Percentiles rank a stretch among this genome's conserved stretches.
phyloP scores from a whole-genome alignment of 2,329 filamentous ascomycete species.

The Cordyceps tenuipes region DNA sequence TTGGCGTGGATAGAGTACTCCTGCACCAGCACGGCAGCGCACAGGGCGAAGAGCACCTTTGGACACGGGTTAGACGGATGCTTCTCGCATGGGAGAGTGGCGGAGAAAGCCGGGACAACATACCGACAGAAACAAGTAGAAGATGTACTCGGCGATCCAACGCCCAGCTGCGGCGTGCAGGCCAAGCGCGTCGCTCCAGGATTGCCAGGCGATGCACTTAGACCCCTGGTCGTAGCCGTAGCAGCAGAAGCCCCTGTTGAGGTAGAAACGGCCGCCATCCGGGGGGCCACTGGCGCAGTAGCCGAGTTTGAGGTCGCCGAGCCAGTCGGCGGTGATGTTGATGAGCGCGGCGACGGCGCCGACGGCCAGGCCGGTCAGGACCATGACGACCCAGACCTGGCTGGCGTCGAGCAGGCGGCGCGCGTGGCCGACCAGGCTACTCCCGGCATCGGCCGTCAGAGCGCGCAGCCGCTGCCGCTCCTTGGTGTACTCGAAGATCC shows the following conservation, averaged over 20 bases:
- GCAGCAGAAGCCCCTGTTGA: conserved; percentile 89
- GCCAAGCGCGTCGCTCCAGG: conserved; percentile 71
- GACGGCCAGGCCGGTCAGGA: conserved; percentile 76
- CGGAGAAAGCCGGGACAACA: conserved; percentile 27
- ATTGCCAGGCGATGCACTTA: conserved; percentile 78
- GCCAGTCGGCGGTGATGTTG: conserved; percentile 85
- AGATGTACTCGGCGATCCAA: conserved; percentile 79
- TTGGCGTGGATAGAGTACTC: conserved; percentile 82
- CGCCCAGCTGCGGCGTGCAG: conserved; percentile 57
- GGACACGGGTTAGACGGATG: background rate
- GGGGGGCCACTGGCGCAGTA: conserved; percentile 62
- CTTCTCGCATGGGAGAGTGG: background rate
- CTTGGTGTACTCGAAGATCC: conserved; percentile 98
- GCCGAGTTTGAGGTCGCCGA: conserved; percentile 85
- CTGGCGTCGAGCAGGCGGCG: conserved; percentile 72
- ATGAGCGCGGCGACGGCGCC: conserved; percentile 82
- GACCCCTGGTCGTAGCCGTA: conserved; percentile 78
- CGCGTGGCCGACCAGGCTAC: conserved; percentile 64
- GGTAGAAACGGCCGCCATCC: conserved; percentile 80
- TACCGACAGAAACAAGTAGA: conserved; percentile 81
- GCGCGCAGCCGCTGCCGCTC: conserved; percentile 82
- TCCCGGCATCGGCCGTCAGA: conserved; percentile 54
- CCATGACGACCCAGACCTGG: conserved; percentile 85
- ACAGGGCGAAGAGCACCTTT: conserved; percentile 71
- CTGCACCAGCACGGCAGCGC: conserved; percentile 70